Conservation (phyloP, 2,329 filamentous ascomycete genomes). For the Pseudogymnoascus sp. region DNA sequence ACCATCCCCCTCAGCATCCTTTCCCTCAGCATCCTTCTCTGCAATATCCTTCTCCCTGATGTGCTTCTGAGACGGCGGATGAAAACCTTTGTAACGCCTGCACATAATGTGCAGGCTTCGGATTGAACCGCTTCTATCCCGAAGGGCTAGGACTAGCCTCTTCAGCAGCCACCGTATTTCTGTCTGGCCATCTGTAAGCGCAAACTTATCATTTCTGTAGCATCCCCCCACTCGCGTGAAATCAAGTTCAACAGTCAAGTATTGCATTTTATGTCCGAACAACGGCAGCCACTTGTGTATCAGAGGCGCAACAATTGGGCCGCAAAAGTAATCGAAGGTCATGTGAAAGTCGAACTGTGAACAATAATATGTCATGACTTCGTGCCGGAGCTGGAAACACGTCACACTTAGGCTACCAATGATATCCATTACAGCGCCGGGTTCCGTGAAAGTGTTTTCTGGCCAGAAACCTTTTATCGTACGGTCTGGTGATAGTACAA, state of each 20-base stretch:
- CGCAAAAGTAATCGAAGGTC: constrained; percentile 23
- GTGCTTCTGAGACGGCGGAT: not conserved
- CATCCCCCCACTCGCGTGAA: constrained; percentile 23
- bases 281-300: constrained; percentile 22
- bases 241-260: constrained; percentile 28
- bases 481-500: not conserved
- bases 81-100: not conserved
- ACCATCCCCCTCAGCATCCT: not conserved
- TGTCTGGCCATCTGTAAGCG: not conserved
- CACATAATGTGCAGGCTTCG: not conserved
- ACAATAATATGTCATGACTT: constrained; percentile 29
- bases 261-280: constrained; percentile 22
- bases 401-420: not conserved
- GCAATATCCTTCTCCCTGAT: not conserved
- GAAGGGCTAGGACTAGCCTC: not conserved
- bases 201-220: not conserved
- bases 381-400: constrained; percentile 19
- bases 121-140: not conserved
- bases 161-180: not conserved
- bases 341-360: constrained; percentile 27
- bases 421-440: not conserved
- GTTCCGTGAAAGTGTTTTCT: not conserved
- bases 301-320: constrained; percentile 22
- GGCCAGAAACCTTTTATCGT: not conserved
- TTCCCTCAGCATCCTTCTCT: not conserved